Evolutionary conservation across 441 rosid genomes (phyloP).

Genomic region (Codiaeum variegatum): DNA sequence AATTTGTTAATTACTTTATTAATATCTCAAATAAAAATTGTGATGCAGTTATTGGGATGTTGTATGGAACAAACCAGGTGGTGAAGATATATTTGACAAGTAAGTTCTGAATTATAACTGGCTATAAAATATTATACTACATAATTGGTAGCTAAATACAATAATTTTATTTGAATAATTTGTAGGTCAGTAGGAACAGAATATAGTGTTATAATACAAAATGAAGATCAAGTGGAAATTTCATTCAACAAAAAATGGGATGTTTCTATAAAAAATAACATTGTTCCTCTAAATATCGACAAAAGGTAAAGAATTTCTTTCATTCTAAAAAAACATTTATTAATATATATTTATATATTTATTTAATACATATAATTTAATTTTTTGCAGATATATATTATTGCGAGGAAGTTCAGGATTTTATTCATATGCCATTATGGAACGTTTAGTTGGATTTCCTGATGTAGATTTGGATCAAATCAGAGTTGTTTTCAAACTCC

Average conservation of each 20-base stretch:
- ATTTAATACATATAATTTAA: neutral
- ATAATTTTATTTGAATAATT: neutral
- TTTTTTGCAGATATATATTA: slow-evolving; percentile 42
- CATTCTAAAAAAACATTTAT: too few relatives aligned
- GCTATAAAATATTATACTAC: neutral
- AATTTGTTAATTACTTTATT: neutral
- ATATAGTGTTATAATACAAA: slow-evolving; percentile 34
- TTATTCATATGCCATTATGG: slow-evolving; percentile 55
- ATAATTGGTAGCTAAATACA: neutral
- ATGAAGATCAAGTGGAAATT: slow-evolving; percentile 51
- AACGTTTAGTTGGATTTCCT: slow-evolving; percentile 57
- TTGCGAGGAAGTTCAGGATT: slow-evolving; percentile 50
- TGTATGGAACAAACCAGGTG: slow-evolving; percentile 39
- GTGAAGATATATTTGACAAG: slow-evolving; percentile 20
- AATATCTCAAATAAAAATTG: too few relatives aligned
- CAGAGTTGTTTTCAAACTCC: slow-evolving; percentile 61
- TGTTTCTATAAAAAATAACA: slow-evolving; percentile 6
- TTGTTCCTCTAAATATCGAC: slow-evolving; percentile 61
- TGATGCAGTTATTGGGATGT: slow-evolving; percentile 45
- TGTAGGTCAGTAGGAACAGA: slow-evolving; percentile 44
- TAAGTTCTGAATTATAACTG: neutral
- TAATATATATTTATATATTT: neutral
- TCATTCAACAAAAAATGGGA: slow-evolving; percentile 55
- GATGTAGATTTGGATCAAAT: slow-evolving; percentile 56
- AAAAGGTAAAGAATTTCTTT: slow-evolving; percentile 39